Base-by-base conservation (phyloP, 306 rosid genomes). In the Crataegus laevigata region DNA sequence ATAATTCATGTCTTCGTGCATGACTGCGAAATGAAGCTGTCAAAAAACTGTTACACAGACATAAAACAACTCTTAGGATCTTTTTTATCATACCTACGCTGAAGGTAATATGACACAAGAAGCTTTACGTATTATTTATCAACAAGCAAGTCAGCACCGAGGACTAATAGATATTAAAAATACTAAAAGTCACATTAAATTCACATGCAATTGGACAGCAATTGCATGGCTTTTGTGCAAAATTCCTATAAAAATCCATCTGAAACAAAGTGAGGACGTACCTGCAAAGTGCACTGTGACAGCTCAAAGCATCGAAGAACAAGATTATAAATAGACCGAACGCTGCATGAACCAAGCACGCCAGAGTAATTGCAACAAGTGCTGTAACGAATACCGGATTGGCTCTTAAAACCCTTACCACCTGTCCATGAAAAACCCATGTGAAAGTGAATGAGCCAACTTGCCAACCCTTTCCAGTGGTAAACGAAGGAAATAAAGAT, bases 231-330 rank as follows among this genome's bases (percentile, higher is more conserved):
- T 22, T 32, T 40, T 36, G 17, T 50, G 51, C 13, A 42, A 18
- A 22, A 71, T 55, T 71, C 26, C 64, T 5, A 3, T 29, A 25
- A 28, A 69, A 63, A 6, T 17, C 36, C 21, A 55, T 42, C 69
- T 36, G 71, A 50, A 75, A 36, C 57, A 68, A 85, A 69, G 59
- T 18, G 74, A 66, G 74, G 63, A 25, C 60, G 70, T 89, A 94
- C 99, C 99, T 90, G 89, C 91, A 86, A 73, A 94, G 88, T 63
- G 96, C 96, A 65, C 64, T 87, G 84, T 94, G 99, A 75, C 99
- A 94, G 88, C 89, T 75, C 77, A 88, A 69, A 86, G 96, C 90
- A 82, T 94, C 93, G 77, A 86, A 85, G 25, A 68, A 55, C 69
- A 94, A 87, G 43, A 90, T 86, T 82, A 90, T 52, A 51, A 89